Evolutionary conservation across 805 yeast species (phyloP).

Genomic region (Nakazawaea ishiwadae): DNA sequence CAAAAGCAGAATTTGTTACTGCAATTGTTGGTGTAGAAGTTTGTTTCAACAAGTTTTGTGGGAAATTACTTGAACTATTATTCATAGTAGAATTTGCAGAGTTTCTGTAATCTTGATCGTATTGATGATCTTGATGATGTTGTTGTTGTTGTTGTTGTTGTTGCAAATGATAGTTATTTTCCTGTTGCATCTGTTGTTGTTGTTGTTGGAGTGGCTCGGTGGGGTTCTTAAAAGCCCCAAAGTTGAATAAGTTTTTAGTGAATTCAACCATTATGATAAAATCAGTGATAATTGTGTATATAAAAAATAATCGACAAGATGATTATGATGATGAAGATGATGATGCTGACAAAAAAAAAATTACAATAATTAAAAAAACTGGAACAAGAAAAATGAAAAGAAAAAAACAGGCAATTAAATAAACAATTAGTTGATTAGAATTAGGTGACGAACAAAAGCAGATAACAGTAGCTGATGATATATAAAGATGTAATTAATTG

Average conservation of each 20-base stretch:
- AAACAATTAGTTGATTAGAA: too few species aligned
- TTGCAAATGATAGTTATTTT: conserved; percentile 19
- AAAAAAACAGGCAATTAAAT: too few species aligned
- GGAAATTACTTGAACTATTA: conserved; percentile 19
- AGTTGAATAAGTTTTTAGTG: conserved; percentile 33
- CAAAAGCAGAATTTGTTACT: conserved; percentile 54
- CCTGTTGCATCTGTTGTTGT: conserved; percentile 14
- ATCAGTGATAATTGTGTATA: too few species aligned
- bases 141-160: conserved; percentile 12
- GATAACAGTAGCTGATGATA: too few species aligned
- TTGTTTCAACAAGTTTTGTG: conserved; percentile 34
- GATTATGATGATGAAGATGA: too few species aligned
- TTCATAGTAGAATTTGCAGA: neutral
- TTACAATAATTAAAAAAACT: too few species aligned
- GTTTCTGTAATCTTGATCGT: conserved; percentile 10
- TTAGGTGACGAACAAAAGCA: too few species aligned
- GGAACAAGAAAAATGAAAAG: too few species aligned
- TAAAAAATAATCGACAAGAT: too few species aligned
- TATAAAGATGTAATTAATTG: too few species aligned
- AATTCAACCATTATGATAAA: conserved; percentile 38
- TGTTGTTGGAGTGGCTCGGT: conserved; percentile 11
- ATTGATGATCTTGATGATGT: neutral
- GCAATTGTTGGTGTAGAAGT: conserved; percentile 68
- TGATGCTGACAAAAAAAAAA: too few species aligned
- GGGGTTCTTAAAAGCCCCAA: conserved; percentile 22